Evolutionary conservation across 1,139 yeast species (phyloP).

Genomic region (Yamadazyma dushanensis): DNA sequence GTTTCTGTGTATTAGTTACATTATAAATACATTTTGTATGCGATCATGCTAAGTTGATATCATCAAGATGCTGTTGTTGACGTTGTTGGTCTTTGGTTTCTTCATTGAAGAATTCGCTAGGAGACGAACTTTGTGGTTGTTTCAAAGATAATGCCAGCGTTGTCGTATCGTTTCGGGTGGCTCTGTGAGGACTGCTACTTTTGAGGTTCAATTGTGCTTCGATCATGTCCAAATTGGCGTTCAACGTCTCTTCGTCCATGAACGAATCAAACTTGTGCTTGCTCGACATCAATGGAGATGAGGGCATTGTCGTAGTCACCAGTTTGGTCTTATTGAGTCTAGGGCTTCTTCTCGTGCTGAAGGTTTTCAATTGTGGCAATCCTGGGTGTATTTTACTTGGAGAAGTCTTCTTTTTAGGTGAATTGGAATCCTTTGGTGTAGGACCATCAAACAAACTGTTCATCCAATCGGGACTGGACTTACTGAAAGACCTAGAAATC

Average conservation of each 20-base stretch:
- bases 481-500: constrained; percentile 38
- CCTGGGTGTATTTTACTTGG: constrained; percentile 22
- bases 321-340: constrained; percentile 21
- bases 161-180: constrained; percentile 40
- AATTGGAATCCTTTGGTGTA: constrained; percentile 46
- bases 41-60: too few species aligned
- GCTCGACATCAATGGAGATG: constrained; percentile 31
- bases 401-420: neutral
- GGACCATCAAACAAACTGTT: constrained; percentile 36
- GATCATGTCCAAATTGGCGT: constrained; percentile 18
- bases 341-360: constrained; percentile 26
- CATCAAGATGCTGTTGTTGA: neutral
- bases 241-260: constrained; percentile 18
- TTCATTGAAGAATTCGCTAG: constrained; percentile 10
- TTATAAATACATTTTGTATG: constrained; percentile 1
- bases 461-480: constrained; percentile 43
- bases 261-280: constrained; percentile 18
- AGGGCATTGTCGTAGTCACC: constrained; percentile 41
- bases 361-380: constrained; percentile 32
- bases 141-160: constrained; percentile 32
- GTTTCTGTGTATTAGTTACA: too few species aligned
- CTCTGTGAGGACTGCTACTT: constrained; percentile 30
- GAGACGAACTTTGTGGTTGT: constrained; percentile 14
- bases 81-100: neutral
- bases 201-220: constrained; percentile 23